Evolutionary conservation across 2,329 filamentous ascomycete genomes (phyloP).

Genomic region (Fusarium fracticaudum): DNA sequence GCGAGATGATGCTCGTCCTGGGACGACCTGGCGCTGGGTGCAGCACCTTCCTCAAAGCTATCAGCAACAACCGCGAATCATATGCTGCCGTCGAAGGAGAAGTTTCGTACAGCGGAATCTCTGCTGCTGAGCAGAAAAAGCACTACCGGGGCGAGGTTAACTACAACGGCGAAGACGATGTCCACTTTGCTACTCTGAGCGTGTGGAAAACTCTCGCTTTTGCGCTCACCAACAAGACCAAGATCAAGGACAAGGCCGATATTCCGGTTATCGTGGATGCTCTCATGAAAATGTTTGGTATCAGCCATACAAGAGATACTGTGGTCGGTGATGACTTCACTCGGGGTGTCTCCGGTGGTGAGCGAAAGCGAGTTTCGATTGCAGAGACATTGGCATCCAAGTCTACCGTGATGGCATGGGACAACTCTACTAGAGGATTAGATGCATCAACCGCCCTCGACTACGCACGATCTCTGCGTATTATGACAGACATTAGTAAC

Average conservation of each 20-base stretch:
- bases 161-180: constrained; percentile 81
- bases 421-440: constrained; percentile 82
- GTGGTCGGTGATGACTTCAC: constrained; percentile 77
- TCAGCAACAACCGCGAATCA: constrained; percentile 73
- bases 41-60: constrained; percentile 79
- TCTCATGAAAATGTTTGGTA: constrained; percentile 81
- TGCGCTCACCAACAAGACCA: constrained; percentile 78
- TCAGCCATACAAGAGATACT: constrained; percentile 78
- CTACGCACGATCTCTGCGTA: constrained; percentile 74
- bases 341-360: constrained; percentile 81
- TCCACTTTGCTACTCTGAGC: constrained; percentile 77
- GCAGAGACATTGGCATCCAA: constrained; percentile 80
- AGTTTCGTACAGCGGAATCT: constrained; percentile 76
- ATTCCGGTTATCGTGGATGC: constrained; percentile 76
- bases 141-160: constrained; percentile 79
- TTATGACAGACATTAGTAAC: constrained; percentile 80
- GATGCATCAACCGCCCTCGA: constrained; percentile 83
- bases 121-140: constrained; percentile 73
- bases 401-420: constrained; percentile 79
- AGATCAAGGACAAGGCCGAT: constrained; percentile 68
- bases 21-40: constrained; percentile 80
- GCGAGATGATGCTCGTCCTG: constrained; percentile 57
- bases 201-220: constrained; percentile 83
- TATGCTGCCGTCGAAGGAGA: constrained; percentile 75
- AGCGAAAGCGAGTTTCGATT: constrained; percentile 82